A percentile compares a stretch with the other conserved stretches of the same genome.
phyloP scores from a whole-genome alignment of 306 rosid genomes.

The Macrotyloma uniflorum region DNA sequence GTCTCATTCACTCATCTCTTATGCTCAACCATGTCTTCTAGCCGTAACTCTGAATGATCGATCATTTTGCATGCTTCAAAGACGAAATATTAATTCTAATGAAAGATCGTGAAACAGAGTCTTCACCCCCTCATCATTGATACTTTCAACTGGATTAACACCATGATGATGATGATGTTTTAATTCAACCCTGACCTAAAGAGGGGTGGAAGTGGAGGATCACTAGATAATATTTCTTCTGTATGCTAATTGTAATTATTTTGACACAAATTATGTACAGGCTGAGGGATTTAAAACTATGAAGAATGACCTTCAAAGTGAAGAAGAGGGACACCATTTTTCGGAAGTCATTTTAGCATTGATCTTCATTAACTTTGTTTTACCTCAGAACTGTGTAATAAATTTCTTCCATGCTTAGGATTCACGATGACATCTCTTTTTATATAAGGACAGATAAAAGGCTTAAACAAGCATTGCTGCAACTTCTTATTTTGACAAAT shows the following conservation, averaged over 20 bases:
- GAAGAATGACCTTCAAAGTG: slow-evolving; percentile 33
- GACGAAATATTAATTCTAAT: not conserved
- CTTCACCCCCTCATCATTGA: not conserved
- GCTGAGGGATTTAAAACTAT: slow-evolving; percentile 48
- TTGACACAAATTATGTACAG: slow-evolving; percentile 42
- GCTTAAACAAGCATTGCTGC: slow-evolving; percentile 8
- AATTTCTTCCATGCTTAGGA: slow-evolving; percentile 16
- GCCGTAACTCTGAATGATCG: not conserved
- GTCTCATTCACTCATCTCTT: not conserved
- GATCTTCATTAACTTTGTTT: slow-evolving; percentile 16
- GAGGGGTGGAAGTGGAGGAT: not conserved
- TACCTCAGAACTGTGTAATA: not conserved
- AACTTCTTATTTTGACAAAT: not conserved
- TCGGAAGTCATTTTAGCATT: slow-evolving; percentile 28
- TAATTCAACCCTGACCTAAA: not conserved
- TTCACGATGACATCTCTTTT: slow-evolving; percentile 27
- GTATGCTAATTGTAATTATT: slow-evolving; percentile 9
- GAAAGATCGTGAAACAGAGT: not conserved
- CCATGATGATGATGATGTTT: not conserved
- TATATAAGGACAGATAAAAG: not conserved
- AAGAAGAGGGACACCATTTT: slow-evolving; percentile 28
- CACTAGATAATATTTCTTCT: not conserved
- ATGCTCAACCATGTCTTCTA: not conserved
- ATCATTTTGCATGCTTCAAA: not conserved
- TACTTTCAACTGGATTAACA: not conserved